phyloP scores from a whole-genome alignment of 202 grass and related monocot genomes.

The Eragrostis tef region DNA sequence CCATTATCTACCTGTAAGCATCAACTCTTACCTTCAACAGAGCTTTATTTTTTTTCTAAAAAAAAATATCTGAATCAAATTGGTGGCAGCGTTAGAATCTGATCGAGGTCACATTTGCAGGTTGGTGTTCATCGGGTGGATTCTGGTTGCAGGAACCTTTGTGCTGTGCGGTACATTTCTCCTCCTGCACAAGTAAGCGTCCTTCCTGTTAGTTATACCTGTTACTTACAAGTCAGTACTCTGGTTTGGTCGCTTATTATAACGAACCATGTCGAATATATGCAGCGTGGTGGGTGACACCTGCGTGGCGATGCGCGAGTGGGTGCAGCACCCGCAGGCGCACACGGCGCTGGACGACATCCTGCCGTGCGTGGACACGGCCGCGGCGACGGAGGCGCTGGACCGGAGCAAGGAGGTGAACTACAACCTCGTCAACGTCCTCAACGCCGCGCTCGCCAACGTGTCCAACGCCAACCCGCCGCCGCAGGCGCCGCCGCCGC shows the following conservation, averaged over 20 bases:
- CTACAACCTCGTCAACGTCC: constrained; percentile 55
- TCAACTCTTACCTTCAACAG: neutral
- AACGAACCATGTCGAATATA: neutral
- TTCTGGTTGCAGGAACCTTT: constrained; percentile 68
- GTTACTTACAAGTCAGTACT: constrained; percentile 10
- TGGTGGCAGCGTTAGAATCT: neutral
- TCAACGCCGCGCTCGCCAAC: constrained; percentile 69
- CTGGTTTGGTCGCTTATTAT: neutral
- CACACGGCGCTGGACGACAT: constrained; percentile 89
- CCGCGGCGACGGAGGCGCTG: constrained; percentile 58
- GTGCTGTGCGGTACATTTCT: constrained; percentile 76
- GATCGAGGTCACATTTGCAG: constrained; percentile 36
- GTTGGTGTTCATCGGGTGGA: constrained; percentile 73
- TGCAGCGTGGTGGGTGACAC: constrained; percentile 75
- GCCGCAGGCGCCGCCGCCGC: constrained; percentile 19
- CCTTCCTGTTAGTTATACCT: neutral
- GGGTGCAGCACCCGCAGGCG: constrained; percentile 68
- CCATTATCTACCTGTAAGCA: constrained; percentile 75
- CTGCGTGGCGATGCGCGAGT: constrained; percentile 84
- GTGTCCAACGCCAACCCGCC: constrained; percentile 67
- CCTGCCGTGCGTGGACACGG: constrained; percentile 78
- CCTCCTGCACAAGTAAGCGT: constrained; percentile 81
- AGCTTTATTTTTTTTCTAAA: neutral
- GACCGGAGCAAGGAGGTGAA: constrained; percentile 68
- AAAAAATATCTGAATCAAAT: neutral